Percentiles rank a stretch among this genome's conserved stretches.
Conservation (phyloP, 345 rosid genomes). For the Bruguiera gymnorhiza region DNA sequence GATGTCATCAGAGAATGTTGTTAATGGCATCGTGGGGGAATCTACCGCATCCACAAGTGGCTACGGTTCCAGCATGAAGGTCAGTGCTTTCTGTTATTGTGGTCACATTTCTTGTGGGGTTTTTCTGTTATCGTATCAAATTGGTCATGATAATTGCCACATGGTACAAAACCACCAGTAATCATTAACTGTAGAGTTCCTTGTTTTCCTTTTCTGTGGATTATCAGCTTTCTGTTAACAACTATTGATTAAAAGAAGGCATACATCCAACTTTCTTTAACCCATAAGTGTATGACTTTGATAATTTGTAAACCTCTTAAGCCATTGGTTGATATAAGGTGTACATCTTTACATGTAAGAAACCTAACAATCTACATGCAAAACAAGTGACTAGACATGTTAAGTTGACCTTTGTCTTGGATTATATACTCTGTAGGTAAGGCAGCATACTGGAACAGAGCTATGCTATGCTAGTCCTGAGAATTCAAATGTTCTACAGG, state of each 20-base stretch:
- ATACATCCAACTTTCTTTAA: too few species aligned
- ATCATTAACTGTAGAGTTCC: too few species aligned
- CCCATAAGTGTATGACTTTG: too few species aligned
- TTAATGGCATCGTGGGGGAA: slow-evolving; percentile 55
- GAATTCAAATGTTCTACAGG: slow-evolving; percentile 41
- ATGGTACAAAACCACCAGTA: too few species aligned
- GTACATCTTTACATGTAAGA: too few species aligned
- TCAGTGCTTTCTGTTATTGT: slow-evolving; percentile 13
- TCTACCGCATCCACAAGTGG: slow-evolving; percentile 59
- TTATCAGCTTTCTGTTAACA: too few species aligned
- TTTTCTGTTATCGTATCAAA: neutral
- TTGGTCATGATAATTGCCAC: neutral
- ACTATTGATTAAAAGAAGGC: too few species aligned
- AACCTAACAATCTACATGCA: too few species aligned
- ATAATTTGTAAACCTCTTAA: too few species aligned
- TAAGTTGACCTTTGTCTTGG: slow-evolving; percentile 9
- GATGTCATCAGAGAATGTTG: slow-evolving; percentile 68
- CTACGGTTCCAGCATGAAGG: slow-evolving; percentile 76
- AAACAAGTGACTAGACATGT: neutral
- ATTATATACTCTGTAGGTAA: slow-evolving; percentile 43
- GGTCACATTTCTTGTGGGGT: neutral
- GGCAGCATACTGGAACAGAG: slow-evolving; percentile 47
- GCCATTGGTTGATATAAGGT: too few species aligned
- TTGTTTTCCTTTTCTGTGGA: too few species aligned
- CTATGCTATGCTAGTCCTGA: slow-evolving; percentile 27